These are phyloP conservation scores for Geotrichum europaeum DNA, from an alignment of 1,139 yeast genomes.

Conservation along the genomic window DNA sequence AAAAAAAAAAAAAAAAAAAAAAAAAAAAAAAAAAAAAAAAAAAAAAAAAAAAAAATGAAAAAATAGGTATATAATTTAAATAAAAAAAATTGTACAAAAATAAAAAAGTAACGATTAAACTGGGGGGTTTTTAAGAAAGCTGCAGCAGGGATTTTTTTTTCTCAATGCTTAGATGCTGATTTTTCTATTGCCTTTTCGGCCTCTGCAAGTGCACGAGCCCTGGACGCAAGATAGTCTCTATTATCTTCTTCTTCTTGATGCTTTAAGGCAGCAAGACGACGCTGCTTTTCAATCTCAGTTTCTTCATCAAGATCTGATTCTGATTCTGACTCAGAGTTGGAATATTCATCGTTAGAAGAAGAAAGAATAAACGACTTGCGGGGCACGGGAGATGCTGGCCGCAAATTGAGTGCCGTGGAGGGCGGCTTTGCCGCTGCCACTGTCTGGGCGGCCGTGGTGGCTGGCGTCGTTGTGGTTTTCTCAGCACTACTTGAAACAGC, in stretches of 20 bases:
- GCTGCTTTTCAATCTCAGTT: conserved; percentile 62
- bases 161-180: neutral
- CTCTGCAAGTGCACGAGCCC: neutral
- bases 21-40: neutral
- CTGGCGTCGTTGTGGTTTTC: neutral
- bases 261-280: conserved; percentile 85
- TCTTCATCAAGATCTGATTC: conserved; percentile 36
- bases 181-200: neutral
- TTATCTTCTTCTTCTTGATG: conserved; percentile 2
- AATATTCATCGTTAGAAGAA: conserved; percentile 1
- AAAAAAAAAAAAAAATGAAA: neutral
- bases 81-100: too few species aligned
- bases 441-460: neutral
- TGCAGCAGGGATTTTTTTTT: too few species aligned
- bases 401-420: neutral
- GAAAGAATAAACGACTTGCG: neutral
- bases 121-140: too few species aligned
- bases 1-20: too few species aligned
- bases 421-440: neutral
- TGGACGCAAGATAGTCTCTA: conserved; percentile 18
- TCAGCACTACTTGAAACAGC: neutral
- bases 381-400: neutral
- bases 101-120: too few species aligned
- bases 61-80: too few species aligned
- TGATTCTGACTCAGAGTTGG: conserved; percentile 1